Conservation (phyloP, 805 yeast genomes). For the Cyberlindnera suaveolens region DNA sequence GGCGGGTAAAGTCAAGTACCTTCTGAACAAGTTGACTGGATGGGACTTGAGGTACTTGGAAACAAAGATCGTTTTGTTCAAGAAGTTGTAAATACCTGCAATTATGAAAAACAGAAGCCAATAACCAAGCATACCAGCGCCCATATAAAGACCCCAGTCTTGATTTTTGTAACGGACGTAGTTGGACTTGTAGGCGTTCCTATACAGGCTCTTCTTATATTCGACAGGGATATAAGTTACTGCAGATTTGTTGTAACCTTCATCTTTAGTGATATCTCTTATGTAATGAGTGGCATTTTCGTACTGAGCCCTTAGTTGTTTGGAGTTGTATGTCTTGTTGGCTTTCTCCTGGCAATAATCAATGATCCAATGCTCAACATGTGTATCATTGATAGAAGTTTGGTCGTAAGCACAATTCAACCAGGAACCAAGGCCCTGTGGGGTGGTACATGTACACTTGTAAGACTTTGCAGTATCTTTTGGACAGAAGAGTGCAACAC, state of each 20-base stretch:
- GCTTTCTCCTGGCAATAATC: slow-evolving; percentile 20
- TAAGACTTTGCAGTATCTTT: slow-evolving; percentile 15
- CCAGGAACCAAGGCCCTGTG: slow-evolving; percentile 26
- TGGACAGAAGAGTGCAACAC: slow-evolving; percentile 21
- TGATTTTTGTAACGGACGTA: slow-evolving; percentile 28
- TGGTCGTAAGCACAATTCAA: slow-evolving; percentile 24
- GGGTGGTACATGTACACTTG: slow-evolving; percentile 23
- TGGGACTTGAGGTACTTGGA: slow-evolving; percentile 11
- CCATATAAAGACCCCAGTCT: slow-evolving; percentile 39
- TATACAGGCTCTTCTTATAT: slow-evolving; percentile 23
- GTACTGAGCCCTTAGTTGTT: slow-evolving; percentile 30
- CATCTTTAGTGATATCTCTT: slow-evolving; percentile 25
- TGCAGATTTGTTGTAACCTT: slow-evolving; percentile 30
- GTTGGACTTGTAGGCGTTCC: slow-evolving; percentile 20
- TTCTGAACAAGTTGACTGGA: slow-evolving; percentile 13
- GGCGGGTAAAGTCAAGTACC: slow-evolving; percentile 14
- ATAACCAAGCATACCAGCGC: slow-evolving; percentile 40
- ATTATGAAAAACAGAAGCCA: slow-evolving; percentile 41
- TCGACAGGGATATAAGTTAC: slow-evolving; percentile 32
- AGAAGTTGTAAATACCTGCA: slow-evolving; percentile 28
- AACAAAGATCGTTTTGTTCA: slow-evolving; percentile 13
- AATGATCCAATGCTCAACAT: slow-evolving; percentile 20
- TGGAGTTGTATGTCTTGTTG: slow-evolving; percentile 25
- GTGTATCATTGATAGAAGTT: slow-evolving; percentile 5
- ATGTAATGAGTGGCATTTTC: slow-evolving; percentile 40